Conservation (phyloP, 2,329 filamentous ascomycete species). For the Botrytis byssoidea region DNA sequence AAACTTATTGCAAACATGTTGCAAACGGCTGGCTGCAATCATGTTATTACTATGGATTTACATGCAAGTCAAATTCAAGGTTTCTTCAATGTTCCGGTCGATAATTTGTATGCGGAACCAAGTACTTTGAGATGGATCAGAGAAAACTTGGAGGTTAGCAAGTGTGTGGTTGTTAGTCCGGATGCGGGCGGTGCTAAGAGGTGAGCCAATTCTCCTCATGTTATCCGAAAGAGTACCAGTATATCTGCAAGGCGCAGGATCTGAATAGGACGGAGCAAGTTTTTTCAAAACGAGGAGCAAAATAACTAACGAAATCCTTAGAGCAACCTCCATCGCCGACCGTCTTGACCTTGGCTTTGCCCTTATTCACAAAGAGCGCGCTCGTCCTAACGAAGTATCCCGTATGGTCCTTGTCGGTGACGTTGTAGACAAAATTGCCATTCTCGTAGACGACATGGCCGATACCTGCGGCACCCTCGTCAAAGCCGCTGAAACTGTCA, state of each 20-base stretch:
- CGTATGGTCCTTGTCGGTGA: constrained; percentile 96
- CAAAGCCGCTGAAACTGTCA: constrained; percentile 87
- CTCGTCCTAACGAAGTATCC: constrained; percentile 85
- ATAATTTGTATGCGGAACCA: constrained; percentile 89
- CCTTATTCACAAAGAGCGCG: constrained; percentile 94
- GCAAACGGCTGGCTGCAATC: constrained; percentile 88
- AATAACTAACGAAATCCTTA: constrained; percentile 31
- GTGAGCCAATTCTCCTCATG: constrained; percentile 42
- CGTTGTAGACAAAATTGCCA: constrained; percentile 85
- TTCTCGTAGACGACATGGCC: constrained; percentile 97
- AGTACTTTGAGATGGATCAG: constrained; percentile 89
- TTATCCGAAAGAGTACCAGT: not conserved
- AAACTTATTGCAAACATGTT: constrained; percentile 98
- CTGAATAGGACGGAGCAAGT: not conserved
- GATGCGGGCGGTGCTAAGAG: constrained; percentile 94
- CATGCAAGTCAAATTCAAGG: constrained; percentile 93
- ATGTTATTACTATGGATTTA: constrained; percentile 94
- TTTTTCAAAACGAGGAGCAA: not conserved
- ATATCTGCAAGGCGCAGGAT: not conserved
- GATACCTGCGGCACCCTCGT: constrained; percentile 87
- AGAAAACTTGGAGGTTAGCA: constrained; percentile 76
- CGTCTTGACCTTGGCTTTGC: constrained; percentile 87
- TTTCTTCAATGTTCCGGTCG: constrained; percentile 80
- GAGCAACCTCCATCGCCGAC: constrained; percentile 89
- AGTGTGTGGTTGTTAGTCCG: constrained; percentile 91